These are phyloP conservation scores for Vitis amurensis DNA, from an alignment of 164 flowering plant species.

Conservation along the genomic window DNA sequence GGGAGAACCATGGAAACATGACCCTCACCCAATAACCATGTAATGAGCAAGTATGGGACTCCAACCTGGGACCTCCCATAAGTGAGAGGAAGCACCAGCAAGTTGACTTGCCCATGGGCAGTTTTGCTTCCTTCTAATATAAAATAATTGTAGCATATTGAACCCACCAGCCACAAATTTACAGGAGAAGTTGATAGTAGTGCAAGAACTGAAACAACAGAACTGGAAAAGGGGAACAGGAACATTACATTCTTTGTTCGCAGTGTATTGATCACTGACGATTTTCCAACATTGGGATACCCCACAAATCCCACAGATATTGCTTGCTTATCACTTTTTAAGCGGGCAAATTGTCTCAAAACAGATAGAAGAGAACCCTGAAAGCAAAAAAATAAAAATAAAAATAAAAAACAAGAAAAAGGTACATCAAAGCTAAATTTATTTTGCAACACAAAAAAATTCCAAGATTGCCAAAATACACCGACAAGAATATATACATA, in stretches of 20 bases:
- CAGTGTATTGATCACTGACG: conserved; percentile 96
- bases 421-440: background rate
- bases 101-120: no score
- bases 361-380: conserved; percentile 95
- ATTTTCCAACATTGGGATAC: conserved; percentile 99
- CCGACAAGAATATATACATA: no score
- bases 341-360: conserved; percentile 88
- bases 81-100: no score
- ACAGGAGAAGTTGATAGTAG: background rate
- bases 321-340: conserved; percentile 96
- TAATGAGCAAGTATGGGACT: no score
- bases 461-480: background rate
- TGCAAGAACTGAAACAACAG: background rate
- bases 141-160: background rate
- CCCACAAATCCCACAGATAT: conserved; percentile 99
- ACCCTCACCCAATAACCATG: no score
- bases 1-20: no score
- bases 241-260: conserved; percentile 87
- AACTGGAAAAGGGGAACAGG: background rate
- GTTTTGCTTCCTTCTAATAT: background rate
- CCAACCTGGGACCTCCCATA: no score
- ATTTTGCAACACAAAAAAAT: no score
- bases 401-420: background rate
- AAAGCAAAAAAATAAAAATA: background rate
- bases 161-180: background rate